A percentile compares a stretch with the other conserved stretches of the same genome.
Evolutionary conservation across 495 filamentous ascomycete species (phyloP).

Genomic region (Penicillium tannophilum): DNA sequence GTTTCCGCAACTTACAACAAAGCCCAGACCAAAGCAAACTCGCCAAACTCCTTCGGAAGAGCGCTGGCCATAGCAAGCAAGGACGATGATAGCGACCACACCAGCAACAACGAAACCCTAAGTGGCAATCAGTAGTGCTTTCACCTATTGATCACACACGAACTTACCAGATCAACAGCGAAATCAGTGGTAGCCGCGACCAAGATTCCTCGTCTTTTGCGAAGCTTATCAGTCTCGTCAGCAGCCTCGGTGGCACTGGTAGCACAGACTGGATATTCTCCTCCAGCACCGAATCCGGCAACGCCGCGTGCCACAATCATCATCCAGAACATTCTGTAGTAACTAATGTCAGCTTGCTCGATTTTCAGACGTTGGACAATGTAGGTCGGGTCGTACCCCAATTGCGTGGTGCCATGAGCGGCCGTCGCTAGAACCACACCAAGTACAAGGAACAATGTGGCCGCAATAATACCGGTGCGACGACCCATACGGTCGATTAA

Average conservation of each 20-base stretch:
- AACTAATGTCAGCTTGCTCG: background rate
- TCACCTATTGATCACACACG: background rate
- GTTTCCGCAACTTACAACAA: constrained; percentile 29
- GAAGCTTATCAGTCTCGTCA: constrained; percentile 37
- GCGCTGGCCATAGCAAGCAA: constrained; percentile 30
- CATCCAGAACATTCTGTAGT: constrained; percentile 52
- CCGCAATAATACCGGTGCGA: constrained; percentile 28
- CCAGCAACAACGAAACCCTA: constrained; percentile 36
- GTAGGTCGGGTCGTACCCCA: constrained; percentile 19
- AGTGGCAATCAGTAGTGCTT: background rate
- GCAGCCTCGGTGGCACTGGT: constrained; percentile 49
- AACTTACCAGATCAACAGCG: constrained; percentile 23
- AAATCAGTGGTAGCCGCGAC: constrained; percentile 38
- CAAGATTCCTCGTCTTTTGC: constrained; percentile 32
- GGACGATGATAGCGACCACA: constrained; percentile 35
- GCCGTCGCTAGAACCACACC: constrained; percentile 35
- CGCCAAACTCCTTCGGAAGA: constrained; percentile 36
- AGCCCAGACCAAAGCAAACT: constrained; percentile 36
- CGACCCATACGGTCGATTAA: constrained; percentile 36
- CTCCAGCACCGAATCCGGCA: constrained; percentile 54
- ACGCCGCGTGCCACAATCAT: constrained; percentile 55
- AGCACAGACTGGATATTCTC: constrained; percentile 50
- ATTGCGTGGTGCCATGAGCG: constrained; percentile 29
- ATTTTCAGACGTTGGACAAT: background rate
- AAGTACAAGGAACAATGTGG: constrained; percentile 31